These are phyloP conservation scores for Datura wrightii DNA, from an alignment of 257 asterid genomes.

Conservation along the genomic window DNA sequence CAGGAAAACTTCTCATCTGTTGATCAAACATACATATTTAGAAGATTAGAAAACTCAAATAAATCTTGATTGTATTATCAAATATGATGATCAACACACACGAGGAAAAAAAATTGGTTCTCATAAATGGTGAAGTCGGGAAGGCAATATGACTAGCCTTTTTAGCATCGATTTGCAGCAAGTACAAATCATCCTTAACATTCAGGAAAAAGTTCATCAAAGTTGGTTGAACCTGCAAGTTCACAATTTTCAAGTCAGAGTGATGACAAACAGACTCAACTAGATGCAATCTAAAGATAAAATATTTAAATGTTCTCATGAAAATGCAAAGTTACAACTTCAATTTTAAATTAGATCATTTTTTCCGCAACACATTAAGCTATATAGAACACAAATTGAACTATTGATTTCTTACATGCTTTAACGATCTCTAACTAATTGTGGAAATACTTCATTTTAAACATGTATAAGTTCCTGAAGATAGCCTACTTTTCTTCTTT, in stretches of 20 bases:
- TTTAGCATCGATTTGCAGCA: conserved; percentile 72
- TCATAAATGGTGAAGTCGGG: conserved; percentile 24
- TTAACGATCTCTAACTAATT: neutral
- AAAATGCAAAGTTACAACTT: neutral
- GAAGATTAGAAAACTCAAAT: neutral
- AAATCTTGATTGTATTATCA: conserved; percentile 17
- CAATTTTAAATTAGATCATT: neutral
- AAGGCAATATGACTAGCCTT: conserved; percentile 45
- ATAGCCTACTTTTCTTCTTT: conserved; percentile 7
- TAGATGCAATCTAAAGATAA: neutral
- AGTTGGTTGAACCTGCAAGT: conserved; percentile 73
- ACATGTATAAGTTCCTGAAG: conserved; percentile 12
- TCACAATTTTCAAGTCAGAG: conserved; percentile 24
- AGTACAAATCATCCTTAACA: conserved; percentile 61
- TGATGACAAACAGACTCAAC: neutral
- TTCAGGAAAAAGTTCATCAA: conserved; percentile 64
- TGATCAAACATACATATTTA: neutral
- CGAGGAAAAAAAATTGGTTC: neutral
- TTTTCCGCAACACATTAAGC: neutral
- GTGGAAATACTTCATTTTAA: neutral
- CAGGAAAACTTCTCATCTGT: neutral
- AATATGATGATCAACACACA: neutral
- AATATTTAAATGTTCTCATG: neutral
- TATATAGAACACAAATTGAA: neutral
- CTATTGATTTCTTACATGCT: neutral